phyloP scores from a whole-genome alignment of 192 early-diverging fungal species.

The Lobulomyces angularis region DNA sequence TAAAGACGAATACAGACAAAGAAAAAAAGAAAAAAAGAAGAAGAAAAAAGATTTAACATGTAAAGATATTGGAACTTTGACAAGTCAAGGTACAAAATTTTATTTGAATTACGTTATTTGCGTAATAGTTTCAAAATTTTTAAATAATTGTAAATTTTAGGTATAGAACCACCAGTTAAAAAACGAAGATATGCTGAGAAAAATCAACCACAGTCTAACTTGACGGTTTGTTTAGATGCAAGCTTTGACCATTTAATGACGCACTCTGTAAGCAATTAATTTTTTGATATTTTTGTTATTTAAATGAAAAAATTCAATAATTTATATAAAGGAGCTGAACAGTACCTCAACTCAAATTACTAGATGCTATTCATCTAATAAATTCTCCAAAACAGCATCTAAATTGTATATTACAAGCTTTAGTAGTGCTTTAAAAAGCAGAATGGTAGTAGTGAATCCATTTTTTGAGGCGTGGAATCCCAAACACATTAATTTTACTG shows the following conservation, averaged over 20 bases:
- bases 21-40: constrained; percentile 27
- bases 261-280: constrained; percentile 41
- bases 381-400: constrained; percentile 31
- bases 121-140: constrained; percentile 59
- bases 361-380: constrained; percentile 64
- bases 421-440: constrained; percentile 27
- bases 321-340: constrained; percentile 22
- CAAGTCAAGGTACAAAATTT: constrained; percentile 15
- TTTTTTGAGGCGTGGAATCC: constrained; percentile 40
- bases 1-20: constrained; percentile 32
- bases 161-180: too few relatives aligned
- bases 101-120: background rate
- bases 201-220: background rate
- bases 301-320: background rate
- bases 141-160: too few relatives aligned
- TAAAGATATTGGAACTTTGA: constrained; percentile 12
- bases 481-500: constrained; percentile 12
- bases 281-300: background rate
- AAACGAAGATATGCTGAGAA: too few relatives aligned
- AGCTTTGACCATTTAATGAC: constrained; percentile 67
- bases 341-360: constrained; percentile 53
- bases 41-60: constrained; percentile 15
- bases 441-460: constrained; percentile 28
- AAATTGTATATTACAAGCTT: constrained; percentile 51
- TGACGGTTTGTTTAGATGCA: constrained; percentile 3